A percentile compares a stretch with the other conserved stretches of the same genome.
Evolutionary conservation across 768 basidiomycete species (phyloP).

Genomic region (Tulasnella calospora): DNA sequence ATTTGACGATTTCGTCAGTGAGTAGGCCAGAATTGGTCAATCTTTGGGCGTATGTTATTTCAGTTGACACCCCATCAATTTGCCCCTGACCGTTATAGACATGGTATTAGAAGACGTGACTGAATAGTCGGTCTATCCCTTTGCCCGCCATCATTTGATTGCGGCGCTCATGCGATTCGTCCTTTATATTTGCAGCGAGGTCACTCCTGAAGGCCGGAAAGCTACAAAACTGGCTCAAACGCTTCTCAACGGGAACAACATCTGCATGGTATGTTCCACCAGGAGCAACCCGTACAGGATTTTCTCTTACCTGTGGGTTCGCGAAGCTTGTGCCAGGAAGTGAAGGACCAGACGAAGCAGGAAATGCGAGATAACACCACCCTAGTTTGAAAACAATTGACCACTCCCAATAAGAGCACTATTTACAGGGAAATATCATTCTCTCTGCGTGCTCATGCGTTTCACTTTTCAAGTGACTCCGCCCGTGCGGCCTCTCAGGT

Average conservation of each 20-base stretch:
- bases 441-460: not conserved
- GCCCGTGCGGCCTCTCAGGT: not conserved
- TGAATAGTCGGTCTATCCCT: constrained; percentile 67
- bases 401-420: not conserved
- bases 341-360: constrained; percentile 50
- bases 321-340: not conserved
- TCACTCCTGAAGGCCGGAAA: constrained; percentile 71
- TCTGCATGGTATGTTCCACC: constrained; percentile 75
- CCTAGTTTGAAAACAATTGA: not conserved
- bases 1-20: constrained; percentile 99
- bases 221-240: constrained; percentile 82
- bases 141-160: not conserved
- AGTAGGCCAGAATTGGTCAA: constrained; percentile 42
- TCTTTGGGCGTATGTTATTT: not conserved
- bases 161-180: not conserved
- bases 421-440: not conserved
- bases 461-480: not conserved
- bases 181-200: constrained; percentile 55
- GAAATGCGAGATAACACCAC: not conserved
- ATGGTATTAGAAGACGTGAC: constrained; percentile 96
- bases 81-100: constrained; percentile 44
- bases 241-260: constrained; percentile 88
- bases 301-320: constrained; percentile 19
- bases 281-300: constrained; percentile 4
- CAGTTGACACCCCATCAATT: not conserved